Evolutionary conservation across 805 yeast species (phyloP), one percentile per base, ranked within the genome.

Genomic region (Hanseniaspora jakobsenii): DNA sequence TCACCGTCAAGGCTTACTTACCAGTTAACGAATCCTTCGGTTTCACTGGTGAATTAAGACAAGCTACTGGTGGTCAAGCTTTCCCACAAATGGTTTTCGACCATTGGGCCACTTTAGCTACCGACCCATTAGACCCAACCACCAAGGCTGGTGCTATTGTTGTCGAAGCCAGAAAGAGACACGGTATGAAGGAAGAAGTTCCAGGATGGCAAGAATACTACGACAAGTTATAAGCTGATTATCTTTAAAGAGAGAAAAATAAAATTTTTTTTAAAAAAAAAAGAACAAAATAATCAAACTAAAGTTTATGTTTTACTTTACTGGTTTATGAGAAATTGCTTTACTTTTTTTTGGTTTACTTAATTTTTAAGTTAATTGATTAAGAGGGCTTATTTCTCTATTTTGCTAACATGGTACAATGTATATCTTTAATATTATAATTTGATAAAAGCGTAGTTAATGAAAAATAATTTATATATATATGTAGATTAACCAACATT

Each of bases 51-150:
- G 95, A 87, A 66, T 81, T 89, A 67, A 85, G 98, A 79, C 96
- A 89, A 76, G 95, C 97, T 66, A 89, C 98, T 66, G 96, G 95
- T 83, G 98, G 98, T 72, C 98, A 89, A 79, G 98, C 98, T 71
- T 89, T 89, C 98, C 98, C 98, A 74, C 97, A 89, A 77, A 78
- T 91, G 94, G 93, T 91, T 71, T 91, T 89, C 73, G 97, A 91
- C 72, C 98, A 89, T 72, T 89, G 97, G 97, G 74, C 85, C 57
- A 70, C 84, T 62, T 73, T 91, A 76, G 64, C 66, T 59, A 94
- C 95, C 71, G 91, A 86, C 71, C 94, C 94, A 67, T 72, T 81
- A 58, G 97, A 89, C 72, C 79, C 87, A 66, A 57, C 79, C 62
- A 57, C 78, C 58, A 76, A 75, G 72, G 75, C 81, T 59, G 81